Conservation (phyloP, 202 grass and related monocot genomes). For the Bolboschoenoplectus hybrid region DNA sequence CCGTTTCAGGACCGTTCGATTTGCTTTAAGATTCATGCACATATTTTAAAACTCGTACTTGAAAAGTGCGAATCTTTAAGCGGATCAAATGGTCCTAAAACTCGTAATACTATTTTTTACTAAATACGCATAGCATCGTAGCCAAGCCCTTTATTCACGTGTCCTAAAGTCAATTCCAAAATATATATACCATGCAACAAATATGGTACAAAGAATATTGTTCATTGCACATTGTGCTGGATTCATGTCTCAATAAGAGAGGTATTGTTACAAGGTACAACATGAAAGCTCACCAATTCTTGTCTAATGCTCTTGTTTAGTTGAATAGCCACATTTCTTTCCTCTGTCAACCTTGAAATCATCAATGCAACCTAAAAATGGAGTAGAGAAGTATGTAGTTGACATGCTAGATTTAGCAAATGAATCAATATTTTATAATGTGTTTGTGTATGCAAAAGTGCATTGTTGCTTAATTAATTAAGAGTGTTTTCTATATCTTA, state of each 20-base stretch:
- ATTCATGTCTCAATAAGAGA: not conserved
- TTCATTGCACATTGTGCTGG: not conserved
- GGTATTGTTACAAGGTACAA: not conserved
- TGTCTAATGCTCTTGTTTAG: conserved; percentile 78
- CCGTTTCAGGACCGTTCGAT: too few species aligned
- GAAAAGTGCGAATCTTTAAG: too few species aligned
- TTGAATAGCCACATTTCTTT: conserved; percentile 83
- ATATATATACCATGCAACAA: conserved; percentile 8
- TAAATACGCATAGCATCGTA: too few species aligned
- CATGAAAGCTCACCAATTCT: conserved; percentile 70
- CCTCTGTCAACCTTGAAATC: conserved; percentile 70
- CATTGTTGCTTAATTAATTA: not conserved
- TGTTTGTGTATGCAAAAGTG: not conserved
- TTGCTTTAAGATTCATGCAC: too few species aligned
- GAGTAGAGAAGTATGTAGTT: conserved; percentile 25
- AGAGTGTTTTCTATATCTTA: not conserved
- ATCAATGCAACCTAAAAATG: conserved; percentile 61
- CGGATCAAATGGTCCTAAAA: too few species aligned
- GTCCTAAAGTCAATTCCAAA: not conserved
- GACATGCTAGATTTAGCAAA: not conserved
- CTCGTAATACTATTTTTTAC: too few species aligned
- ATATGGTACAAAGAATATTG: not conserved
- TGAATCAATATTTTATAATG: not conserved
- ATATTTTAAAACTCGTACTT: too few species aligned
- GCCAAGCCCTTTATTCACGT: conserved; percentile 6